Conservation (phyloP, 257 asterid genomes). For the Solanum ahanhuiri region DNA sequence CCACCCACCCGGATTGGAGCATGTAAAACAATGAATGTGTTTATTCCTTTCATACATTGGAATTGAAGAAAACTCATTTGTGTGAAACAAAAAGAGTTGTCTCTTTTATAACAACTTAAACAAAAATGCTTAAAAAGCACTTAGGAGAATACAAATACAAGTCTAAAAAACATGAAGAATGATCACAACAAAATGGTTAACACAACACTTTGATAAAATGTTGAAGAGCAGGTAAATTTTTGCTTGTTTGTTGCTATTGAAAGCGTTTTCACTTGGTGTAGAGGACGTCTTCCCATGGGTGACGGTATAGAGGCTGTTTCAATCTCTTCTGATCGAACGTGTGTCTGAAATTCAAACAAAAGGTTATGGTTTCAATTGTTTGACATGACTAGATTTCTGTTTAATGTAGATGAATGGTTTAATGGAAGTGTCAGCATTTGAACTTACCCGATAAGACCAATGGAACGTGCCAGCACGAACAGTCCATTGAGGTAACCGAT, state of each 20-base stretch:
- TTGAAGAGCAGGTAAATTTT: background rate
- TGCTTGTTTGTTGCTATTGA: background rate
- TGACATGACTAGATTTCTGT: background rate
- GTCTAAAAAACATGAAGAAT: conserved; percentile 18
- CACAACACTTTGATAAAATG: conserved; percentile 5
- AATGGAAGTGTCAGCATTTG: background rate
- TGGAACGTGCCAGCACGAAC: conserved; percentile 95
- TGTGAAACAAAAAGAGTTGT: background rate
- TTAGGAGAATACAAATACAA: conserved; percentile 23
- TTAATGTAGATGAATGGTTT: background rate
- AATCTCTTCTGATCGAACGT: conserved; percentile 96
- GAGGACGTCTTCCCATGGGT: conserved; percentile 99
- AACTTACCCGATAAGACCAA: conserved; percentile 98
- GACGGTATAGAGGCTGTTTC: conserved; percentile 99
- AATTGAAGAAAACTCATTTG: background rate
- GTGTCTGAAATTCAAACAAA: conserved; percentile 43
- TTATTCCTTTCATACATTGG: background rate
- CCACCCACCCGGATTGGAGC: background rate
- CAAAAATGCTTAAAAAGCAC: conserved; percentile 8
- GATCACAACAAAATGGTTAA: background rate
- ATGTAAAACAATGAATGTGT: background rate
- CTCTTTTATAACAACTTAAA: conserved; percentile 10
- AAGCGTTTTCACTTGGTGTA: conserved; percentile 37
- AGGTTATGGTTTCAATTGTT: background rate
- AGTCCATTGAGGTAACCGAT: conserved; percentile 96